A percentile compares a stretch with the other conserved stretches of the same genome.
Evolutionary conservation across 768 basidiomycete genomes (phyloP).

Genomic region (Chiua virens): DNA sequence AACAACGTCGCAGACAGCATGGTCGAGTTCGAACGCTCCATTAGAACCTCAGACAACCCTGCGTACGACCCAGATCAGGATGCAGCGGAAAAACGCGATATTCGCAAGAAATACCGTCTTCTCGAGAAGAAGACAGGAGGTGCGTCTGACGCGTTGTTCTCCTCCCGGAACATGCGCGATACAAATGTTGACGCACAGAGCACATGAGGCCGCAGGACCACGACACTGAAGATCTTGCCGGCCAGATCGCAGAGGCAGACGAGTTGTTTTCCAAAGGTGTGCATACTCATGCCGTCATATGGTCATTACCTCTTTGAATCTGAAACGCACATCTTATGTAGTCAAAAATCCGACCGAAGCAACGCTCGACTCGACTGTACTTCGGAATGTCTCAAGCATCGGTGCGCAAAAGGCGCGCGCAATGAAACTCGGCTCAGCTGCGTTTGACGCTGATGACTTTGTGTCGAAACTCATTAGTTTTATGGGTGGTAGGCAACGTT

Average conservation of each 20-base stretch:
- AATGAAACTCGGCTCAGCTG: slow-evolving; percentile 83
- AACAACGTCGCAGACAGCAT: slow-evolving; percentile 3
- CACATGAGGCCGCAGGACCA: slow-evolving; percentile 56
- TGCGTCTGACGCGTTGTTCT: slow-evolving; percentile 27
- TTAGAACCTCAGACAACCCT: slow-evolving; percentile 28
- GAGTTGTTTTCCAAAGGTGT: slow-evolving; percentile 63
- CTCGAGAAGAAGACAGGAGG: slow-evolving; percentile 67
- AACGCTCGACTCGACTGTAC: slow-evolving; percentile 81
- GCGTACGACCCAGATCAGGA: slow-evolving; percentile 85
- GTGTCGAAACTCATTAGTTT: slow-evolving; percentile 69
- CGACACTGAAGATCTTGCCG: slow-evolving; percentile 53
- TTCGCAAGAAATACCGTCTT: slow-evolving; percentile 72
- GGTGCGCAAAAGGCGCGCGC: slow-evolving; percentile 87
- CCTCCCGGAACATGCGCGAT: neutral
- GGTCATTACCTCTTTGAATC: neutral
- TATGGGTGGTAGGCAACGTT: slow-evolving; percentile 69
- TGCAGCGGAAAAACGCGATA: slow-evolving; percentile 71
- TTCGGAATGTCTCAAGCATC: slow-evolving; percentile 74
- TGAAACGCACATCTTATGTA: slow-evolving; percentile 22
- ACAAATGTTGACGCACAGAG: slow-evolving; percentile 27
- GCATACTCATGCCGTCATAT: slow-evolving; percentile 4
- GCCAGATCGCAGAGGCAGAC: slow-evolving; percentile 59
- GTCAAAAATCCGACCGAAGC: slow-evolving; percentile 87
- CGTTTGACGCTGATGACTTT: slow-evolving; percentile 93
- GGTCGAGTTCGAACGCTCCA: slow-evolving; percentile 13